A percentile compares a stretch with the other conserved stretches of the same genome.
phyloP scores from a whole-genome alignment of 2,329 filamentous ascomycete genomes.

The Aaosphaeria arxii region DNA sequence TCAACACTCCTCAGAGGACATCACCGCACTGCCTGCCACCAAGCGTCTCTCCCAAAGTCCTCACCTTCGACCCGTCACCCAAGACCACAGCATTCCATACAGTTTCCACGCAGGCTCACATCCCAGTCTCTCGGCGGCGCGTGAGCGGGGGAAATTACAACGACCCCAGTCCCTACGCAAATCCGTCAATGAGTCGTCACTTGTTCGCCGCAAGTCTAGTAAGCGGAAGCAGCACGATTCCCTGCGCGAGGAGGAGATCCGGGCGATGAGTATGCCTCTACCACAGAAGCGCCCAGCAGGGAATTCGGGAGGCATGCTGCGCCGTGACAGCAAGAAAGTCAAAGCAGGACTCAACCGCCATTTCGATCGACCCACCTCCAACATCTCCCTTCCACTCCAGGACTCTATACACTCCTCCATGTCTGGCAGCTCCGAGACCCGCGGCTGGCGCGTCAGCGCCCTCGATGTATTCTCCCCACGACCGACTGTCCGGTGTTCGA shows the following conservation, averaged over 20 bases:
- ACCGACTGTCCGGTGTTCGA: conserved; percentile 74
- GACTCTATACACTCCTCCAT: conserved; percentile 75
- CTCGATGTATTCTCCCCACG: conserved; percentile 81
- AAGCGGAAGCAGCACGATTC: conserved; percentile 71
- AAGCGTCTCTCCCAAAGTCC: conserved; percentile 44
- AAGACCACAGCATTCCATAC: conserved; percentile 43
- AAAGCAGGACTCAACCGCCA: conserved; percentile 56
- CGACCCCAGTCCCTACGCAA: conserved; percentile 54
- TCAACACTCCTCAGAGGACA: conserved; percentile 40
- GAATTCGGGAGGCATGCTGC: conserved; percentile 59
- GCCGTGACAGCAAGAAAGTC: conserved; percentile 64
- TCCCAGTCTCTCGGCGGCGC: conserved; percentile 31
- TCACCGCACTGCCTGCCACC: conserved; percentile 46
- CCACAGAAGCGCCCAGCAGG: conserved; percentile 62
- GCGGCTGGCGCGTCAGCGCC: conserved; percentile 75
- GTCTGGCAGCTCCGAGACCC: conserved; percentile 70
- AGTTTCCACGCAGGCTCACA: conserved; percentile 41
- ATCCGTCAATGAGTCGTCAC: conserved; percentile 53
- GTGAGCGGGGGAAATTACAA: conserved; percentile 44
- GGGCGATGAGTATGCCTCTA: conserved; percentile 71
- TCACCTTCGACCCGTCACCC: conserved; percentile 45
- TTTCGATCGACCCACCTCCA: conserved; percentile 63
- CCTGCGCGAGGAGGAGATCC: conserved; percentile 82
- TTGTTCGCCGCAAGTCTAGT: conserved; percentile 68
- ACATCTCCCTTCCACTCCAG: conserved; percentile 70